Base-by-base conservation (phyloP, 2,329 filamentous ascomycete genomes). In the Penicillium brasilianum region DNA sequence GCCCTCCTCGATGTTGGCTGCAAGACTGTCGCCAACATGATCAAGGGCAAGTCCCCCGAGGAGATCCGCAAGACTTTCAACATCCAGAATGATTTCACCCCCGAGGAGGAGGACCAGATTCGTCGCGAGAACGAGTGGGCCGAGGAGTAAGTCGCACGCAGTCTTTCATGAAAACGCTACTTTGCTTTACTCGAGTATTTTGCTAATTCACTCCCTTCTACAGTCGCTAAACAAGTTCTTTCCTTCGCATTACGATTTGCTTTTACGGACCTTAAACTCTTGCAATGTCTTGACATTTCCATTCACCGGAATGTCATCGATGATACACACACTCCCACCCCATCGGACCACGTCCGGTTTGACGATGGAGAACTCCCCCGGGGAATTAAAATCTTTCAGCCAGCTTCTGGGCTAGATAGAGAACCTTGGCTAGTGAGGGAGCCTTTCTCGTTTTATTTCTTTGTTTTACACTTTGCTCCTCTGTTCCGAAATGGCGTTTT, bases 1-100 rank as follows among this genome's bases (percentile, higher is more conserved):
- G 90, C 93, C 1, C 90, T 99, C 1, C 89, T 99, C 30, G 95
- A 99, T 68, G 94, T 98, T 62, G 95, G 95, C 64, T 99, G 95
- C 88, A 99, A 99, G 87, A 99, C 95, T 0, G 95, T 99, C 16
- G 95, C 95, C 64, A 99, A 99, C 82, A 99, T 99, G 95, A 99
- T 99, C 85, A 99, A 99, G 90, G 95, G 95, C 82, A 99, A 99
- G 86, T 97, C 93, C 0, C 95, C 95, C 3, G 95, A 99, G 78
- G 95, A 99, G 83, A 99, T 99, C 73, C 91, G 95, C 55, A 99
- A 98, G 86, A 99, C 95, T 0, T 99, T 99, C 84, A 99, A 99
- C 83, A 99, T 99, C 74, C 95, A 96, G 74, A 99, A 99, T 73
- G 95, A 99, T 79, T 99, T 99, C 82, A 98, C 95, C 0, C 92